These are phyloP conservation scores for Lepiota venenata DNA, from an alignment of 768 basidiomycete species.

Conservation along the genomic window DNA sequence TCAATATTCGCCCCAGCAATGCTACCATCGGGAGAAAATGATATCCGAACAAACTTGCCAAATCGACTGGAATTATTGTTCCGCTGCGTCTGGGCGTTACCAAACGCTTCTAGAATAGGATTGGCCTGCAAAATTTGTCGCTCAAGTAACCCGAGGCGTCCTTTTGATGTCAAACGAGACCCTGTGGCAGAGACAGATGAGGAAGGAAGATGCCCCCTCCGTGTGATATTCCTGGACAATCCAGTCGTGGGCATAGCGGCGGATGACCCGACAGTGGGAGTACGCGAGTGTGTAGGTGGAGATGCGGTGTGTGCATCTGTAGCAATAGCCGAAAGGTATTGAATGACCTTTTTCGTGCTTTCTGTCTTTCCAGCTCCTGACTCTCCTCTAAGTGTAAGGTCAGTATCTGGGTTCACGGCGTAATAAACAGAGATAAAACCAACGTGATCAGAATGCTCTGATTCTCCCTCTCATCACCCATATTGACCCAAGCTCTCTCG, in stretches of 20 bases:
- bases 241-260: constrained; percentile 61
- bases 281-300: constrained; percentile 60
- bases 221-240: constrained; percentile 62
- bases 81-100: constrained; percentile 96
- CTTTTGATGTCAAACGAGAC: constrained; percentile 54
- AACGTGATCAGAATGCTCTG: constrained; percentile 99
- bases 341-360: constrained; percentile 98
- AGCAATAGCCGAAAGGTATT: constrained; percentile 97
- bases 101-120: constrained; percentile 96
- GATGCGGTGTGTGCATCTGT: constrained; percentile 65
- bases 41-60: constrained; percentile 96
- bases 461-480: constrained; percentile 95
- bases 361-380: constrained; percentile 99
- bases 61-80: constrained; percentile 99
- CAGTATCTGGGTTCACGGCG: constrained; percentile 9
- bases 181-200: constrained; percentile 42
- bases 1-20: constrained; percentile 98
- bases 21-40: constrained; percentile 88
- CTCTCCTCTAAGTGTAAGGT: constrained; percentile 67
- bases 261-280: constrained; percentile 56
- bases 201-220: constrained; percentile 48
- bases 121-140: constrained; percentile 97
- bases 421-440: constrained; percentile 26
- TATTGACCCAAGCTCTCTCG: constrained; percentile 96
- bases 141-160: constrained; percentile 84